A percentile compares a stretch with the other conserved stretches of the same genome.
phyloP scores from a whole-genome alignment of 1,139 yeast genomes.

The Waltiozyma sp. region DNA sequence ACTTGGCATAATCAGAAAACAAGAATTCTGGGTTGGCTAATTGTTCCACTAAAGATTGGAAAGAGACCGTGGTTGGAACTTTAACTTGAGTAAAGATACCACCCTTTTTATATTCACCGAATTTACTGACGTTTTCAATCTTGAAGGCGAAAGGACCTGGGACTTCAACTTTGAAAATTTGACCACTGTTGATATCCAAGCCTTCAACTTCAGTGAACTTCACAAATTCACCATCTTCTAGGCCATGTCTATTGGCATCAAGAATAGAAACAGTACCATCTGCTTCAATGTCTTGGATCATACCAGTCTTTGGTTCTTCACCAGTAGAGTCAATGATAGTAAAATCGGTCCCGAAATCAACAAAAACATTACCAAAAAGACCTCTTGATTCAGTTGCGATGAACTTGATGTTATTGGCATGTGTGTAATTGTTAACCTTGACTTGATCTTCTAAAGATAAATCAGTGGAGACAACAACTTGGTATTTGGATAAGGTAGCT shows the following conservation, averaged over 20 bases:
- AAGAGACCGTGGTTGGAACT: conserved; percentile 55
- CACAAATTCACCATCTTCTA: conserved; percentile 86
- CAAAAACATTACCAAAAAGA: conserved; percentile 78
- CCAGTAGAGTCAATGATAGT: conserved; percentile 80
- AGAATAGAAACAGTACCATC: conserved; percentile 88
- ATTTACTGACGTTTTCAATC: conserved; percentile 37
- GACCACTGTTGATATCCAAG: conserved; percentile 54
- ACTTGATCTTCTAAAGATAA: conserved; percentile 64
- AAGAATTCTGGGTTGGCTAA: conserved; percentile 68
- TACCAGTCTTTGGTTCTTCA: conserved; percentile 83
- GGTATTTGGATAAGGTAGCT: conserved; percentile 44
- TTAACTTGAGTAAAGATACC: conserved; percentile 92
- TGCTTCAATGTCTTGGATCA: conserved; percentile 77
- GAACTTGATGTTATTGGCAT: conserved; percentile 61
- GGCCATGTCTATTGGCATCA: conserved; percentile 86
- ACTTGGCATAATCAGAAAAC: conserved; percentile 83
- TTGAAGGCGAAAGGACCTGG: conserved; percentile 90
- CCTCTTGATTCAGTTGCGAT: conserved; percentile 80
- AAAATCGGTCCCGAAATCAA: conserved; percentile 79
- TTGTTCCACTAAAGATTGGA: conserved; percentile 55
- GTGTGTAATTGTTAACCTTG: conserved; percentile 66
- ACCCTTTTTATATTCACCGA: conserved; percentile 66
- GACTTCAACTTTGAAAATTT: conserved; percentile 67
- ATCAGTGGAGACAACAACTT: conserved; percentile 74
- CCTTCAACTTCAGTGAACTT: conserved; percentile 86